Evolutionary conservation across 371 early-diverging fungal genomes (phyloP).

Genomic region (Thermomucor indicae-seudaticae): DNA sequence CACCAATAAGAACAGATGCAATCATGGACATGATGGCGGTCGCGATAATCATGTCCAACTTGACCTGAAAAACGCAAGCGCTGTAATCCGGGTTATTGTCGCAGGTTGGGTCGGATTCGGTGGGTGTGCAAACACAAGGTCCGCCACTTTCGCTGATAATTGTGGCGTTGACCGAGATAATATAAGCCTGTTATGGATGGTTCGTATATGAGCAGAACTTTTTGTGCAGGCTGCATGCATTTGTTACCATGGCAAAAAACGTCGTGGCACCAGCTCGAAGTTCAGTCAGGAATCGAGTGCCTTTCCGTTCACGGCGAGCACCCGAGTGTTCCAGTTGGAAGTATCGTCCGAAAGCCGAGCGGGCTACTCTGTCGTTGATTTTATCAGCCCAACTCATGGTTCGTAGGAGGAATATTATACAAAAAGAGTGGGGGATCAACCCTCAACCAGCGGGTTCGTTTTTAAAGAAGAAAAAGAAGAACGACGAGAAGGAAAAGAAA

Average conservation of each 20-base stretch:
- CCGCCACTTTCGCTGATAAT: conserved; percentile 78
- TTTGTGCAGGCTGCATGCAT: neutral
- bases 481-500: no score
- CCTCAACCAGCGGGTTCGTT: no score
- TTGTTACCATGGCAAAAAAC: conserved; percentile 59
- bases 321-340: conserved; percentile 66
- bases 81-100: conserved; percentile 48
- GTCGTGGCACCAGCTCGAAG: conserved; percentile 67
- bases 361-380: conserved; percentile 52
- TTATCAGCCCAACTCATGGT: conserved; percentile 24
- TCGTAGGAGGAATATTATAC: neutral
- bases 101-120: conserved; percentile 42
- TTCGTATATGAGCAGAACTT: neutral
- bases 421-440: no score
- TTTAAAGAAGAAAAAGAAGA: no score
- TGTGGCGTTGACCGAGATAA: conserved; percentile 63
- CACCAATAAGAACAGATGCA: conserved; percentile 64
- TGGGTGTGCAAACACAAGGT: conserved; percentile 59
- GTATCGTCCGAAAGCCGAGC: conserved; percentile 48
- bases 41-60: conserved; percentile 67
- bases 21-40: conserved; percentile 67
- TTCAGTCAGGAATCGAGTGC: conserved; percentile 62
- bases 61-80: conserved; percentile 56
- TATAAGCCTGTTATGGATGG: conserved; percentile 14
- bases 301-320: conserved; percentile 43